Evolutionary conservation across 106 monocot genomes (phyloP).

Genomic region (Platanthera guangdongensis): DNA sequence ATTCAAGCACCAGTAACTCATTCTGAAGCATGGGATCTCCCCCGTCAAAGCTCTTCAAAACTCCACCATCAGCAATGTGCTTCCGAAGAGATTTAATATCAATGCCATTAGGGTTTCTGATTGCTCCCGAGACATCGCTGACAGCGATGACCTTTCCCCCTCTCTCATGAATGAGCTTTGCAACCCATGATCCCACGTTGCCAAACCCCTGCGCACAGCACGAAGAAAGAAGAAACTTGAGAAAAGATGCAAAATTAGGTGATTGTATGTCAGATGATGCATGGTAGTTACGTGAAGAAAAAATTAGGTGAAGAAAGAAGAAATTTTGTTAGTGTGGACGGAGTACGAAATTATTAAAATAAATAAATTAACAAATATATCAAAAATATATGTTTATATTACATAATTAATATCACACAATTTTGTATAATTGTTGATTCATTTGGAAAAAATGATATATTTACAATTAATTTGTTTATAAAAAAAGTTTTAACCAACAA

Average conservation of each 20-base stretch:
- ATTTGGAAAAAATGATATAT: no score
- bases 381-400: no score
- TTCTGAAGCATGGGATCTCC: conserved; percentile 38
- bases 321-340: no score
- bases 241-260: neutral
- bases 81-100: conserved; percentile 50
- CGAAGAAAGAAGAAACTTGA: neutral
- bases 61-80: conserved; percentile 50
- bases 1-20: conserved; percentile 66
- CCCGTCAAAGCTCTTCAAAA: conserved; percentile 58
- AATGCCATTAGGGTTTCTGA: conserved; percentile 53
- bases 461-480: no score
- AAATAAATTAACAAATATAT: no score
- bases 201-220: conserved; percentile 60
- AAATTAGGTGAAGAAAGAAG: no score
- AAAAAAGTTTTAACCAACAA: no score
- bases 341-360: no score
- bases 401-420: no score
- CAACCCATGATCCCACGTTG: conserved; percentile 94
- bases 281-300: no score
- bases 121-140: conserved; percentile 63
- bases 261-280: neutral
- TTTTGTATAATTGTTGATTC: no score
- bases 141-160: conserved; percentile 77
- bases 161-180: conserved; percentile 61